A percentile compares a stretch with the other conserved stretches of the same genome.
phyloP scores from a whole-genome alignment of 345 rosid species.

The Populus davidiana region DNA sequence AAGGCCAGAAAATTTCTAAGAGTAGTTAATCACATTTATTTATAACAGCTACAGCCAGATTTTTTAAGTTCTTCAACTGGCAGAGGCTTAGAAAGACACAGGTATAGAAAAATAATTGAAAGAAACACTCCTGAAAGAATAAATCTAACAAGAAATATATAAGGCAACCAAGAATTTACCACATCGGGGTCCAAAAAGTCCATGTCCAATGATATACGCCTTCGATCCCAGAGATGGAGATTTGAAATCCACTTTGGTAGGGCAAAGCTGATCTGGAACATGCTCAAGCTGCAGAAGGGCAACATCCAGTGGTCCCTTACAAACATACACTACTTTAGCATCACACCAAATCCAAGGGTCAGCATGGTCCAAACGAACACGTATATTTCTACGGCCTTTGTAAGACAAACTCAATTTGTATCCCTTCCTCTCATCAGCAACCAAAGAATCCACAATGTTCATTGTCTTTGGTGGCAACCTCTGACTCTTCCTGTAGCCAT shows the following conservation, averaged over 20 bases:
- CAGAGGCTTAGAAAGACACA: neutral
- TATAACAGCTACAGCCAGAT: neutral
- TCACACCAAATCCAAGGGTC: constrained; percentile 75
- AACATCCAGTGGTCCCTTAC: constrained; percentile 80
- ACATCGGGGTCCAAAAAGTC: constrained; percentile 81
- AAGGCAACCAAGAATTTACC: constrained; percentile 42
- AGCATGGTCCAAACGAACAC: constrained; percentile 65
- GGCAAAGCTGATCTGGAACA: constrained; percentile 55
- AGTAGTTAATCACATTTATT: neutral
- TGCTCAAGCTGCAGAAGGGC: constrained; percentile 68
- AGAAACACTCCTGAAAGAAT: neutral
- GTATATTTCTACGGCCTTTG: constrained; percentile 42
- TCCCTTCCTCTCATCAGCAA: constrained; percentile 24
- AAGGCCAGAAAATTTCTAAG: neutral
- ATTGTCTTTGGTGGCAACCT: constrained; percentile 19
- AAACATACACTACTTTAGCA: constrained; percentile 68
- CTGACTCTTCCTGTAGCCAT: constrained; percentile 26
- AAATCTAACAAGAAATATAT: constrained; percentile 15
- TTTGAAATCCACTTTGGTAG: constrained; percentile 44
- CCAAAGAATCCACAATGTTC: constrained; percentile 23
- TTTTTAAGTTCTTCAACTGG: neutral
- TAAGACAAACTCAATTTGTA: constrained; percentile 35
- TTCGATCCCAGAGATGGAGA: constrained; percentile 66
- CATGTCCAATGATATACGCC: constrained; percentile 81
- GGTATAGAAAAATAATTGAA: neutral